A percentile compares a stretch with the other conserved stretches of the same genome.
Evolutionary conservation across 148 eudicot genomes (phyloP).

Genomic region (Silene uniflora): DNA sequence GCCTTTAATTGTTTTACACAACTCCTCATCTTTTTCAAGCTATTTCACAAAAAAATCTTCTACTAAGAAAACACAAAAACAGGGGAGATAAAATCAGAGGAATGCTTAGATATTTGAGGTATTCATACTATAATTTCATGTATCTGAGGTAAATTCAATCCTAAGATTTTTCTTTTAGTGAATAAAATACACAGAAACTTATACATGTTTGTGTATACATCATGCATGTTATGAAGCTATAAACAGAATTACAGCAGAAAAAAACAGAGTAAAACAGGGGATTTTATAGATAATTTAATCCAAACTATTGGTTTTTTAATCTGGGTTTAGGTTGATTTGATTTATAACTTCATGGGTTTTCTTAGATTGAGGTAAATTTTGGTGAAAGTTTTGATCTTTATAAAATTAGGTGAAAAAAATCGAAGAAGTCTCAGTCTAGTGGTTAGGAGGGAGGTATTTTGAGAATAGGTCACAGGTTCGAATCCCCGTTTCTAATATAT

Average conservation of each 20-base stretch:
- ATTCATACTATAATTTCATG: background rate
- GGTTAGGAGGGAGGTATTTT: too few species aligned
- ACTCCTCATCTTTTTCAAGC: background rate
- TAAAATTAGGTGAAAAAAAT: conserved; percentile 15
- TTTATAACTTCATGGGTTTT: background rate
- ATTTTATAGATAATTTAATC: background rate
- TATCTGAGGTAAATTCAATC: background rate
- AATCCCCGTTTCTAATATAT: too few species aligned
- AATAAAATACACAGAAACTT: background rate
- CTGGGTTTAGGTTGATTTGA: background rate
- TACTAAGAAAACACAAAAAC: background rate
- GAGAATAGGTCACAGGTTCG: too few species aligned
- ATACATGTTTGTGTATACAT: background rate
- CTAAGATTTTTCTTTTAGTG: background rate
- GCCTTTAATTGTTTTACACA: background rate
- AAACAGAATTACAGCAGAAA: background rate
- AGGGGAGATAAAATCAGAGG: conserved; percentile 7
- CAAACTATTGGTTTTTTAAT: background rate
- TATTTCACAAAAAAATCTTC: background rate
- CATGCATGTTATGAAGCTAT: background rate
- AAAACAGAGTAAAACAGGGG: background rate
- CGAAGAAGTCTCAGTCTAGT: too few species aligned
- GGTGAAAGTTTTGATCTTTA: background rate
- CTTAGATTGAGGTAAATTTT: background rate
- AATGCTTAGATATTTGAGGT: background rate